phyloP scores from a whole-genome alignment of 2,329 filamentous ascomycete genomes.

The Penicillium vulpinum region DNA sequence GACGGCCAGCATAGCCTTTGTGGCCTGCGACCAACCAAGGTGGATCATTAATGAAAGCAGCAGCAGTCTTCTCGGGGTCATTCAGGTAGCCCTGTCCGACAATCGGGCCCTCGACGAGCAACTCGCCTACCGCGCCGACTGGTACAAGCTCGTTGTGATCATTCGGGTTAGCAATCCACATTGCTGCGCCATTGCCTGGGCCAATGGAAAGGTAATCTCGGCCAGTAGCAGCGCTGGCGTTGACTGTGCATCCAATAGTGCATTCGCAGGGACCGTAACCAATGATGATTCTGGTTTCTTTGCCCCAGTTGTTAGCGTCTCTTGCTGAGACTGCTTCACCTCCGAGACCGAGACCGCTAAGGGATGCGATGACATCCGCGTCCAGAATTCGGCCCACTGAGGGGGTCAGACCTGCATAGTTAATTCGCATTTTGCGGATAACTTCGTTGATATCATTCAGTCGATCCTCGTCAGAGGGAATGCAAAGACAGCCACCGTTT shows the following conservation, averaged over 20 bases:
- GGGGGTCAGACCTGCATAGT: constrained; percentile 61
- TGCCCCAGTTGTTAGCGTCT: constrained; percentile 45
- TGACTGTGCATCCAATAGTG: constrained; percentile 44
- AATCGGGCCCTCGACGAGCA: constrained; percentile 50
- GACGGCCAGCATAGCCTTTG: constrained; percentile 25
- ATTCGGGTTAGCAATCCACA: constrained; percentile 45
- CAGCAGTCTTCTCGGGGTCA: constrained; percentile 38
- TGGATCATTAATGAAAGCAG: constrained; percentile 40
- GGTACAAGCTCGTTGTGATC: constrained; percentile 41
- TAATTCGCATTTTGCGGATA: constrained; percentile 54
- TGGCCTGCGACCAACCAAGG: constrained; percentile 37
- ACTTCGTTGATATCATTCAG: constrained; percentile 51
- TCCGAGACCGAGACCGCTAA: constrained; percentile 45
- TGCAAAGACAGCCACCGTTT: constrained; percentile 60
- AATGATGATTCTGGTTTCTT: constrained; percentile 46
- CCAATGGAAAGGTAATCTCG: constrained; percentile 44
- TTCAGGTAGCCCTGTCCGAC: constrained; percentile 50
- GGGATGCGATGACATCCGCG: constrained; percentile 42
- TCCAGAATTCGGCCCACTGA: constrained; percentile 55
- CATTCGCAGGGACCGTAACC: constrained; percentile 48
- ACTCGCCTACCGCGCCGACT: constrained; percentile 50
- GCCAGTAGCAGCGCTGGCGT: constrained; percentile 36
- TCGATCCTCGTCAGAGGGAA: constrained; percentile 54
- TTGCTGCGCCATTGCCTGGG: constrained; percentile 35
- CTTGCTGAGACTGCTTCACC: constrained; percentile 47